A percentile compares a stretch with the other conserved stretches of the same genome.
phyloP scores from a whole-genome alignment of 176 grass and related monocot genomes.

The Carex pumila region DNA sequence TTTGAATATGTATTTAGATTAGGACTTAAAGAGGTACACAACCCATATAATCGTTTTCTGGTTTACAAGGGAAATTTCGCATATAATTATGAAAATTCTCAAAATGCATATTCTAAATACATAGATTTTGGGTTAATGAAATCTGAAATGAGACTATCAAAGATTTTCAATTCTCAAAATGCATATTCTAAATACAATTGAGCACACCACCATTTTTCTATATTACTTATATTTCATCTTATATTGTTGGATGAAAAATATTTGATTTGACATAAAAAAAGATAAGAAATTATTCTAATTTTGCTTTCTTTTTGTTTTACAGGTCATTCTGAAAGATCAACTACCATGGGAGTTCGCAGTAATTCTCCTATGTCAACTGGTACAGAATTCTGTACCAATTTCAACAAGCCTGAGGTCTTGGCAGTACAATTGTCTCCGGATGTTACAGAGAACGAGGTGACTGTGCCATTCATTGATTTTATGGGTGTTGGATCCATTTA shows the following conservation, averaged over 20 bases:
- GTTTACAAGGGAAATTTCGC: background rate
- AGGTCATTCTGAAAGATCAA: background rate
- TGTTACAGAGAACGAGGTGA: background rate
- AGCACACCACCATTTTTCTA: background rate
- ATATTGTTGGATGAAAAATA: background rate
- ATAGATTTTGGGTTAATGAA: background rate
- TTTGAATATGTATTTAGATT: background rate
- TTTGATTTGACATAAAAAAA: background rate
- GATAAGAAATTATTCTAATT: background rate
- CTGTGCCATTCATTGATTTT: background rate
- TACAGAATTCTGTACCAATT: background rate
- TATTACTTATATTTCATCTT: background rate
- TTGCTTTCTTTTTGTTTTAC: background rate
- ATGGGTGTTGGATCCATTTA: conserved; percentile 4
- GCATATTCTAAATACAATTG: background rate
- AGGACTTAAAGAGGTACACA: background rate
- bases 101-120: background rate
- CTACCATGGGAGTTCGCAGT: background rate
- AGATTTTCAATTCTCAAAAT: background rate
- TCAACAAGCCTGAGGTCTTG: background rate
- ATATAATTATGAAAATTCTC: background rate
- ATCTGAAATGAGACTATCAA: background rate
- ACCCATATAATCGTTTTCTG: background rate
- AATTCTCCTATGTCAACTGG: background rate
- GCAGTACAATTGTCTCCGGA: background rate